Evolutionary conservation across 345 rosid genomes (phyloP), one percentile per base, ranked within the genome.

Genomic region (Excoecaria agallocha): DNA sequence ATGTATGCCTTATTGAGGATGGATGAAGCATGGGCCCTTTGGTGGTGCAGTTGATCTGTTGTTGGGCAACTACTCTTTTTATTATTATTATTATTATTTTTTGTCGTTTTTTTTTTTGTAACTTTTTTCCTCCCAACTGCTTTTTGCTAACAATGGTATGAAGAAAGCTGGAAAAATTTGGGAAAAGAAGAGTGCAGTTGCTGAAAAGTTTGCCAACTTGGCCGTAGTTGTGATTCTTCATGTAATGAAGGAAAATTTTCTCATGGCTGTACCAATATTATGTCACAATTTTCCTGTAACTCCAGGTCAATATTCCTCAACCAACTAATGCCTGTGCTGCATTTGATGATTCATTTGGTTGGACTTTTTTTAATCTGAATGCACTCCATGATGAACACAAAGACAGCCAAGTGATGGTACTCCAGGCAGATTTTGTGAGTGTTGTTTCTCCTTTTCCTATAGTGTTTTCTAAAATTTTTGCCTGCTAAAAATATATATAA

Each of bases 311-410:
- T 30, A 75, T 90, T 71, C 88, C 89, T 35, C 78, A 83, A 78
- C 81, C 89, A 16, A 63, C 81, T 71, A 90, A 88, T 63, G 82
- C 80, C 54, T 87, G 87, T 58, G 78, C 87, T 16, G 87, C 82
- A 68, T 72, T 78, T 39, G 86, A 84, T 55, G 79, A 86, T 73
- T 81, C 86, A 59, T 70, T 79, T 43, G 84, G 87, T 1, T 86
- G 89, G 87, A 84, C 89, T 38, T 84, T 90, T 86, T 87, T 84
- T 24, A 77, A 88, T 78, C 78, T 87, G 85, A 88, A 82, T 63
- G 82, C 57, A n/a, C 82, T 86, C 62, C 73, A 81, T 1, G 86
- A 88, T 2, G 81, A 86, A 69, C 84, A 90, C 54, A 83, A 80
- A 77, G 80, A 79, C 7, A 72, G 78, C 20, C 76, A 71, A 20